These are phyloP conservation scores for Dinochytrium kinnereticum DNA, from an alignment of 371 early-diverging fungal species.

Conservation along the genomic window DNA sequence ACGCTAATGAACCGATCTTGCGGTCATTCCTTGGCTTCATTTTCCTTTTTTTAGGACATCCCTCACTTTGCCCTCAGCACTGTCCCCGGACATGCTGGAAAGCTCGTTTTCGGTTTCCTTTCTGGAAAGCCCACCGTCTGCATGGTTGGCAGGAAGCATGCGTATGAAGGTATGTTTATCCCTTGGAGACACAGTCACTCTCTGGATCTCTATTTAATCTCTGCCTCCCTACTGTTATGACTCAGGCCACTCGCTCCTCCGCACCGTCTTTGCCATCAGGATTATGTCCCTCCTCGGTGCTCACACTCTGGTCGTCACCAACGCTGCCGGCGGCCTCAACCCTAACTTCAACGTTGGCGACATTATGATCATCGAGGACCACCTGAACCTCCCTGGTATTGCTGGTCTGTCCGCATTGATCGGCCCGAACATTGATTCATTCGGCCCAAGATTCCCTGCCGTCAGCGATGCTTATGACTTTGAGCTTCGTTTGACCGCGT, in stretches of 20 bases:
- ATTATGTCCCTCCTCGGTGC: slow-evolving; percentile 86
- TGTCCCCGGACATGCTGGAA: slow-evolving; percentile 88
- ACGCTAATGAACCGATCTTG: background rate
- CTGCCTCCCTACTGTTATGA: background rate
- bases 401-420: slow-evolving; percentile 82
- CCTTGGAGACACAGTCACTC: background rate
- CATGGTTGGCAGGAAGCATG: slow-evolving; percentile 50
- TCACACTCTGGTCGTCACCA: slow-evolving; percentile 71
- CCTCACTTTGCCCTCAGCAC: slow-evolving; percentile 87
- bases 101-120: slow-evolving; percentile 88
- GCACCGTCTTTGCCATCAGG: slow-evolving; percentile 87
- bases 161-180: slow-evolving; percentile 44
- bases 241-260: slow-evolving; percentile 76
- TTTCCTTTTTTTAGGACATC: slow-evolving; percentile 58
- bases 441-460: slow-evolving; percentile 94
- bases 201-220: background rate
- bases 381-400: slow-evolving; percentile 84
- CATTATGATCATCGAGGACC: slow-evolving; percentile 87
- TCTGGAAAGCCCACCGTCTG: slow-evolving; percentile 60
- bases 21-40: background rate
- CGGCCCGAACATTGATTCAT: slow-evolving; percentile 81
- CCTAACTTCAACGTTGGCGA: slow-evolving; percentile 79
- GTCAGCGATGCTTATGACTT: slow-evolving; percentile 89
- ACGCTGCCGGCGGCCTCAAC: slow-evolving; percentile 93
- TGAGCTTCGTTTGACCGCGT: slow-evolving; percentile 69